Conservation (phyloP, 108 stramenopile genomes). For the Cyclotella baltica region DNA sequence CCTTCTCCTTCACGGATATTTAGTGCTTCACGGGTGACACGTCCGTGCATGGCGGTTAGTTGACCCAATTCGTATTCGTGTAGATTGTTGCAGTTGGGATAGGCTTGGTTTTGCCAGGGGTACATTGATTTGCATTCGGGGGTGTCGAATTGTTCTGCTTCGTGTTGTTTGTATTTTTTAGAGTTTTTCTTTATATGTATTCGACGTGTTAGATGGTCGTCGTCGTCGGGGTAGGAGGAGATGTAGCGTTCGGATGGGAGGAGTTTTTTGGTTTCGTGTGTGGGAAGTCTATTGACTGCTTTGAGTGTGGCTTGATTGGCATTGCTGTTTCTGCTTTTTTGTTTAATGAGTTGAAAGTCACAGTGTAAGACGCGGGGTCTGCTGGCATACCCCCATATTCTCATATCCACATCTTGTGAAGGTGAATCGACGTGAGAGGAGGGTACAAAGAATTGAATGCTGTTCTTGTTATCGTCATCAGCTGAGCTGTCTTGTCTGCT, state of each 20-base stretch:
- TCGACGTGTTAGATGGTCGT: conserved; percentile 16
- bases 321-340: not conserved
- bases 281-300: conserved; percentile 8
- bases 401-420: conserved; percentile 20
- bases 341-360: conserved; percentile 12
- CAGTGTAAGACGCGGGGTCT: conserved; percentile 15
- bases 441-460: not conserved
- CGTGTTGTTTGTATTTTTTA: conserved; percentile 29
- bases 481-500: not conserved
- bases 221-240: conserved; percentile 45
- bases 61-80: conserved; percentile 69
- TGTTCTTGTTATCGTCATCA: not conserved
- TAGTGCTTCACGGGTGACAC: conserved; percentile 24
- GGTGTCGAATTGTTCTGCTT: conserved; percentile 56
- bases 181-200: conserved; percentile 29
- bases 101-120: conserved; percentile 66
- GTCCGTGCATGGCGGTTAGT: conserved; percentile 35
- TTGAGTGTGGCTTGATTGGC: conserved; percentile 7
- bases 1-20: conserved; percentile 39
- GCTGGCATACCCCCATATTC: conserved; percentile 16
- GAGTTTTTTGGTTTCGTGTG: conserved; percentile 16
- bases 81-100: conserved; percentile 76
- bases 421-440: conserved; percentile 11
- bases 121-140: conserved; percentile 64
- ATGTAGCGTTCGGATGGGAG: conserved; percentile 28